phyloP scores from a whole-genome alignment of 164 flowering plant genomes.

The Stephania yunnanensis region DNA sequence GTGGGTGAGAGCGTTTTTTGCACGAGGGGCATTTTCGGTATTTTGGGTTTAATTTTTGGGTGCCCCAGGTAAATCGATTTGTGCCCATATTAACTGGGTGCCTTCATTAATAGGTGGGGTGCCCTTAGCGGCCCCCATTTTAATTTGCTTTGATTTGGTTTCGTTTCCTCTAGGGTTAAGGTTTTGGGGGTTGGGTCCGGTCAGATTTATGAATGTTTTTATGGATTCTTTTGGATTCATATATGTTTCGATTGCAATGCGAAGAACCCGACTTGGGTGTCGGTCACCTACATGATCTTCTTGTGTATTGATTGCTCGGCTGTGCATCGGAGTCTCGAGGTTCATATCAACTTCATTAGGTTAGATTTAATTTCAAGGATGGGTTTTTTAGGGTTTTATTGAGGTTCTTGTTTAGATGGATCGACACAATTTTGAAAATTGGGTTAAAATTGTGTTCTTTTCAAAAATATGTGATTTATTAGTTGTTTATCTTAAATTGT shows the following conservation, averaged over 20 bases:
- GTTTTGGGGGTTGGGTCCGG: conserved; percentile 8
- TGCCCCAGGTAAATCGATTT: too few relatives aligned
- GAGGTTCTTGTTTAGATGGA: not conserved
- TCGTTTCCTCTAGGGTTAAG: not conserved
- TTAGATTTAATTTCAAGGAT: conserved; percentile 2
- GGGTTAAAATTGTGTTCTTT: not conserved
- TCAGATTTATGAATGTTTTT: conserved; percentile 22
- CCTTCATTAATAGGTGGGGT: too few relatives aligned
- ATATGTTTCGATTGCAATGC: conserved; percentile 97
- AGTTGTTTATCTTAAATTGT: not conserved
- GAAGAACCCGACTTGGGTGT: conserved; percentile 96
- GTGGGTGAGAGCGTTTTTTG: too few relatives aligned
- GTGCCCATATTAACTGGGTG: too few relatives aligned
- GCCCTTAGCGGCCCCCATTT: too few relatives aligned
- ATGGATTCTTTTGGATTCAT: conserved; percentile 25
- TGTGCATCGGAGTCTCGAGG: conserved; percentile 85
- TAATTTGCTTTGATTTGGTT: not conserved
- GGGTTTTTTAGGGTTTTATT: not conserved
- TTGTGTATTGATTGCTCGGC: conserved; percentile 95
- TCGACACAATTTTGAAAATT: not conserved
- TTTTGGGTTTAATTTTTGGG: too few relatives aligned
- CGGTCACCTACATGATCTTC: conserved; percentile 88
- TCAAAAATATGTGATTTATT: not conserved
- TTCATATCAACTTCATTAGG: conserved; percentile 92
- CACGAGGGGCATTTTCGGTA: too few relatives aligned